Base-by-base conservation (phyloP, 306 rosid genomes). In the Lablab purpureus region DNA sequence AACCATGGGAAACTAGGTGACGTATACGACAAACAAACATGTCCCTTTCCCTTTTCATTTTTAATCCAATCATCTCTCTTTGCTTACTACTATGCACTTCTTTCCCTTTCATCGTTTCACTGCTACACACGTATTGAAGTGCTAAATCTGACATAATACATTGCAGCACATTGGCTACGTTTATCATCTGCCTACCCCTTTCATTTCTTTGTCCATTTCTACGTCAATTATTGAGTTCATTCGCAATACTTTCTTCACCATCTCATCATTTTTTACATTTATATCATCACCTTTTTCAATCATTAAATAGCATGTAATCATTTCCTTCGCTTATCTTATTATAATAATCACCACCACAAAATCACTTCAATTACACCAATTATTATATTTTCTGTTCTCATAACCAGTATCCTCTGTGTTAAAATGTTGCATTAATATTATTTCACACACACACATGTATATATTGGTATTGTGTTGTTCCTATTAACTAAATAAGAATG, bases 1-100 rank as follows among this genome's bases (percentile, higher is more conserved):
- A 82, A 85, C 89, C 82, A 22, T 71, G 82, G 86, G 77, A 58
- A 64, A 47, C 27, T 54, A 18, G n/a, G 37, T 65, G 17, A 37
- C 18, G 55, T 23, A 12, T 23, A 76, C 25, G 70, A 81, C 52
- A 66, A 65, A 50, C 13, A n/a, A 58, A 34, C 73, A 25, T 5
- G 83, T 73, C 81, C 2, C 43, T 77, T 32, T 67, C 83, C 1
- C 37, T 64, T 32, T 27, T 56, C 25, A 13, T 58, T 7, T 45
- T 25, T 5, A 11, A 13, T 50, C 81, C 78, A 59, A 40, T 68
- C 43, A 41, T 79, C 74, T 34, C 47, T 49, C 10, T 36, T 62
- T 82, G 23, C 70, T 81, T 67, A 12, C 59, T 9, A 19, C 64
- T 58, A 19, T 52, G n/a, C 32, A 32, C 12, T 1, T 9, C 37